These are phyloP conservation scores for Prunus mume DNA, from an alignment of 306 rosid genomes.

Conservation along the genomic window DNA sequence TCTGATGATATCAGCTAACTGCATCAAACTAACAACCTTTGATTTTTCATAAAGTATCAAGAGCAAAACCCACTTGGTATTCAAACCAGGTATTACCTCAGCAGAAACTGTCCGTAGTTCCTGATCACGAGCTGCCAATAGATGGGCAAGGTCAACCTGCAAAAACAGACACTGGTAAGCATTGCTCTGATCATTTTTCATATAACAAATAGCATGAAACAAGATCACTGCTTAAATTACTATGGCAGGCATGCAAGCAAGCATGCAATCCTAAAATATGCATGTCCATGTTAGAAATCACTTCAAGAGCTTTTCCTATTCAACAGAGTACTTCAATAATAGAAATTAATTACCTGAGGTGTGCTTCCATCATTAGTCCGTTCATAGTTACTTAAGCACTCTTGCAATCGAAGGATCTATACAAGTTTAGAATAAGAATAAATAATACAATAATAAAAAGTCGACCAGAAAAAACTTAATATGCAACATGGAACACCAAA, in stretches of 20 bases:
- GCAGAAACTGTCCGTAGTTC: constrained; percentile 92
- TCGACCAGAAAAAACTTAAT: not conserved
- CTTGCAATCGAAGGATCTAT: constrained; percentile 93
- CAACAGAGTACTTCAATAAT: not conserved
- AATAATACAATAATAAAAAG: not conserved
- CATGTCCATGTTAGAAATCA: not conserved
- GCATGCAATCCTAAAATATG: not conserved
- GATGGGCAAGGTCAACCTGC: constrained; percentile 99
- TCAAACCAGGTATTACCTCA: constrained; percentile 57
- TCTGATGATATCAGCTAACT: not conserved
- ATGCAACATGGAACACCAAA: not conserved
- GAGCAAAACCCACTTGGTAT: not conserved
- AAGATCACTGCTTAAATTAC: not conserved
- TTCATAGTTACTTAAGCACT: constrained; percentile 84
- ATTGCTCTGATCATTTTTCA: not conserved
- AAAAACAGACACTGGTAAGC: constrained; percentile 23
- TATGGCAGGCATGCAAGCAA: not conserved
- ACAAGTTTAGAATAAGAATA: not conserved
- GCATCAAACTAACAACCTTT: not conserved
- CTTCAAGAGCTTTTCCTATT: not conserved
- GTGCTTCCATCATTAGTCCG: constrained; percentile 82
- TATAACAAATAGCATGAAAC: not conserved
- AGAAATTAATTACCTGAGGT: constrained; percentile 65
- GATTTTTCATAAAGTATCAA: not conserved
- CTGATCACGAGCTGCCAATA: constrained; percentile 96